Evolutionary conservation across 2,329 filamentous ascomycete species (phyloP), one percentile per base, ranked within the genome.

Genomic region (Onygenales sp.): DNA sequence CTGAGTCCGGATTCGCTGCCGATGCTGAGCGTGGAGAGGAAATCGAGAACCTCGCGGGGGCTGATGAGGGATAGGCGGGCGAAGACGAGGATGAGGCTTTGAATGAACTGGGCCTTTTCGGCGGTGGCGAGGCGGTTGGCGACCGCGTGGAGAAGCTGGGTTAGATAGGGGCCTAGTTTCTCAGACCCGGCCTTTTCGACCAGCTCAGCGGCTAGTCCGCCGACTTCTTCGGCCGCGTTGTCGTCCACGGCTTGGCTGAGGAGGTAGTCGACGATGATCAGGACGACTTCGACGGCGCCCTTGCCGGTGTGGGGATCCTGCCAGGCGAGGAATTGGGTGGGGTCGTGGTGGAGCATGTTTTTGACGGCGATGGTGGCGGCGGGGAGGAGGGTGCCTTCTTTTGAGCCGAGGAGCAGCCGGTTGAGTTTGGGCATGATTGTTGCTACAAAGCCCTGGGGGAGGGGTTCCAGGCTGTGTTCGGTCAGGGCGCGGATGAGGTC

Each of bases 171-270:
- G 0, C 93, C 93, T 9, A 98, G 82, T 52, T 88, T 83, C 66
- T 95, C 91, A 39, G 90, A 85, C 9, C 93, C 93, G 50, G 92
- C 93, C 72, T 93, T 95, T 71, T 97, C 92, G 0, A 98, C 93
- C 32, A 98, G 78, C 70, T 95, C 91, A 1, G 92, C 92, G 4
- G 93, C 93, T 59, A 98, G 81, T 13, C 90, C 89, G 60, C 93
- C 93, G 43, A 98, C 91, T 72, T 98, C 92, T n/a, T 90, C 89
- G 5, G 92, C 93, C 14, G 90, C 88, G 63, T 92, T 89, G 64
- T 98, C 93, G 63, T 94, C 87, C n/a, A 97, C 85, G 1, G 79
- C 73, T 1, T 88, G 86, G 2, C 87, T 85, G 33, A 98, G 80
- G 4, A 98, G 80, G 47, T 92, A 87, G 67, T 96, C 93, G 58